Conservation (phyloP, 208 protist genomes). For the Wallacemonas sp. region DNA sequence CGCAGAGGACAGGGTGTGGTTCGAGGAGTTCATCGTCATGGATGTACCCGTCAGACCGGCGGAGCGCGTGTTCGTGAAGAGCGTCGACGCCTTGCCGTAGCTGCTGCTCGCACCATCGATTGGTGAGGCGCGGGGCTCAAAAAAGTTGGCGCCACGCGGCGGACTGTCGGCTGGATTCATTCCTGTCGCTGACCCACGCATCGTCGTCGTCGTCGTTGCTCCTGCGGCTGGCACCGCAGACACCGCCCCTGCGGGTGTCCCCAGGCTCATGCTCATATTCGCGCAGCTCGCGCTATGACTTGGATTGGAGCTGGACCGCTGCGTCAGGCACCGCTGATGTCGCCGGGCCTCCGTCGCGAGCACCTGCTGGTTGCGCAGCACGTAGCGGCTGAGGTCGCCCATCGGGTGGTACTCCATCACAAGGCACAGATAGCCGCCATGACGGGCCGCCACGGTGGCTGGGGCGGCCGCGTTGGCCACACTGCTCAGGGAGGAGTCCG, state of each 20-base stretch:
- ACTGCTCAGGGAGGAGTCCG: conserved; percentile 23
- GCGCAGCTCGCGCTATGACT: neutral
- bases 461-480: conserved; percentile 9
- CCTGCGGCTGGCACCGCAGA: neutral
- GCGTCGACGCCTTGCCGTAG: neutral
- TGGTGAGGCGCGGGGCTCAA: conserved; percentile 14
- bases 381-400: conserved; percentile 80
- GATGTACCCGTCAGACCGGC: conserved; percentile 7
- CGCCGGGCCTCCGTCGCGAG: conserved; percentile 8
- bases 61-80: neutral
- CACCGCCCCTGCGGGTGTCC: conserved; percentile 6
- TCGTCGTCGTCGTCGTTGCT: neutral
- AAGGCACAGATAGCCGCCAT: conserved; percentile 73
- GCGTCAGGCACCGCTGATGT: neutral
- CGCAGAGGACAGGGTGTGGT: neutral
- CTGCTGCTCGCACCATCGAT: neutral
- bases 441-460: conserved; percentile 21
- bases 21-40: conserved; percentile 13
- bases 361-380: conserved; percentile 38
- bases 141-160: too few species aligned
- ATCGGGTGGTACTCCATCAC: conserved; percentile 84
- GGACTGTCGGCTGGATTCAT: too few species aligned
- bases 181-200: too few species aligned
- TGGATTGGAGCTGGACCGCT: neutral
- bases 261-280: neutral